Conservation (phyloP, 768 basidiomycete species). For the Trametes cingulata region DNA sequence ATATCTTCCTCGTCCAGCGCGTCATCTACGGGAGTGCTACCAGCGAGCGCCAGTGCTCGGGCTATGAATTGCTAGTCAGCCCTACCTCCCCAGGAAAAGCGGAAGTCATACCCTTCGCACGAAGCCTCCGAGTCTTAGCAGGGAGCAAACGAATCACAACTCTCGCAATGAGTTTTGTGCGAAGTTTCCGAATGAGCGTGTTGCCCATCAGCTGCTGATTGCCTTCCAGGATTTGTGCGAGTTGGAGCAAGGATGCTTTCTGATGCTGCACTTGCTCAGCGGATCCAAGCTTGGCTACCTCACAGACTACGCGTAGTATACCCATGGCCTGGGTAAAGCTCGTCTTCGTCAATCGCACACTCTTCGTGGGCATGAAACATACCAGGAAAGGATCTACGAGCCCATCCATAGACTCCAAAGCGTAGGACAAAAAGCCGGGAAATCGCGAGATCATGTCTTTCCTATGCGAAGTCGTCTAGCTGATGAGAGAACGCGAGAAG, state of each 20-base stretch:
- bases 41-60: conserved; percentile 19
- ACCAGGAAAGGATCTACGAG: conserved; percentile 55
- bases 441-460: conserved; percentile 58
- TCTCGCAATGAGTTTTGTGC: conserved; percentile 67
- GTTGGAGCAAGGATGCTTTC: conserved; percentile 44
- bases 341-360: too few relatives aligned
- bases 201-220: conserved; percentile 49
- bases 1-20: conserved; percentile 38
- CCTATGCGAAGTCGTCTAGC: conserved; percentile 38
- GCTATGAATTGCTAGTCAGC: conserved; percentile 19
- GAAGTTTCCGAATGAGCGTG: conserved; percentile 67
- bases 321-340: conserved; percentile 60
- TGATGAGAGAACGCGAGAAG: not conserved
- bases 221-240: conserved; percentile 46
- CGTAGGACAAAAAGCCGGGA: conserved; percentile 52
- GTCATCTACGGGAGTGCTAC: not conserved
- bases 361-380: conserved; percentile 23
- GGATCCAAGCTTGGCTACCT: conserved; percentile 66
- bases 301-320: conserved; percentile 65
- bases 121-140: conserved; percentile 36
- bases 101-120: conserved; percentile 42
- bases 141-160: conserved; percentile 65
- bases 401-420: conserved; percentile 39
- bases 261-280: conserved; percentile 50
- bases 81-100: not conserved